Evolutionary conservation across 495 filamentous ascomycete species (phyloP), one percentile per base, ranked within the genome.

Genomic region (Glarea lozoyensis): DNA sequence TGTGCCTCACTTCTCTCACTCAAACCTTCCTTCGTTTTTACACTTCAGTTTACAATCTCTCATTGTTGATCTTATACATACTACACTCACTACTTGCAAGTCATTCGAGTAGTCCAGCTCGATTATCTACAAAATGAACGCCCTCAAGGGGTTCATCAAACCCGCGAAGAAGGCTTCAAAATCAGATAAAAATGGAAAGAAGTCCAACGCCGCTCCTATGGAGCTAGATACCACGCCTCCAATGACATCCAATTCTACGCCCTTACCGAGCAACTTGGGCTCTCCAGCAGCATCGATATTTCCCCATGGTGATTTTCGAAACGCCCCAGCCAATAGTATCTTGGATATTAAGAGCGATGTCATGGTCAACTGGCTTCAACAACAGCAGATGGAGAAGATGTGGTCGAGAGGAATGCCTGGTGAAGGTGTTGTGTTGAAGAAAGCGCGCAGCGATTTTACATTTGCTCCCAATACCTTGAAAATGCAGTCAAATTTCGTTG

Each of bases 391-490:
- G 42, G 72, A 78, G 50, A 67, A 61, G 40, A 61, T 77, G 44
- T 82, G 79, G 69, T 66, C 68, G 0, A 64, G 63, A n/a, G 69
- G 69, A 13, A 56, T 64, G 15, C 62, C 67, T 9, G 76, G 68
- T 6, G 76, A 84, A 54, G 79, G 79, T 16, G 73, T 76, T 7
- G 65, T 81, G 15, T 50, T 83, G 41, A 80, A 79, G 60, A 76
- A 73, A 47, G 50, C 60, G 3, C 65, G 65, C 34, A 67, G 67
- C 23, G 54, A 57, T 30, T 83, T 74, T 50, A 67, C 70, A 2
- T 78, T 68, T 48, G 72, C 63, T 47, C 79, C 79, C 11, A 55
- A 61, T n/a, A 63, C 70, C 35, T 62, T 83, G 45, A 60, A 56
- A 34, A 57, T 66, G 21, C 64, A 73, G 25, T 48, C 57, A 1